A percentile compares a stretch with the other conserved stretches of the same genome.
phyloP scores from a whole-genome alignment of 1,139 yeast species.

The Hansenula lynferdii region DNA sequence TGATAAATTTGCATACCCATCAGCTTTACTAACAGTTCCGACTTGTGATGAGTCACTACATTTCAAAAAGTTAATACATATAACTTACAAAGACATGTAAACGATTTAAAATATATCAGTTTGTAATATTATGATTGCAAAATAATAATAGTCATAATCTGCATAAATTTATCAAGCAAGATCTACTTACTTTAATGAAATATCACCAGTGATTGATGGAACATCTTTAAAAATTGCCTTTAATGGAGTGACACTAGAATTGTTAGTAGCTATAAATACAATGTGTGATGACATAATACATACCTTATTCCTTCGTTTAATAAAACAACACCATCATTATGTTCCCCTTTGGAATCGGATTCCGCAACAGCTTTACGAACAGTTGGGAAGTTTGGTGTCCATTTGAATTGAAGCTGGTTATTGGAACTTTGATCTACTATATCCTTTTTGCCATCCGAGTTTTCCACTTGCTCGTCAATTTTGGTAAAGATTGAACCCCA shows the following conservation, averaged over 20 bases:
- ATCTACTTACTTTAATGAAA: constrained; percentile 31
- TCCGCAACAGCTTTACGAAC: constrained; percentile 58
- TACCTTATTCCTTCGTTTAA: constrained; percentile 53
- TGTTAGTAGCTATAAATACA: constrained; percentile 2
- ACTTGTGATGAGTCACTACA: too few species aligned
- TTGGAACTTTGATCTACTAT: constrained; percentile 39
- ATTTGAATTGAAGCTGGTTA: constrained; percentile 48
- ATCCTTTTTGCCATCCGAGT: constrained; percentile 28
- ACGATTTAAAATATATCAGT: too few species aligned
- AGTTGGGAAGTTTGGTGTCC: constrained; percentile 79
- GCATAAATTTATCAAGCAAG: not conserved
- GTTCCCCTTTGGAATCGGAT: constrained; percentile 41
- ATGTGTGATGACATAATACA: constrained; percentile 21
- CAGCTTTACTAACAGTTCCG: too few species aligned
- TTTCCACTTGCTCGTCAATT: constrained; percentile 19
- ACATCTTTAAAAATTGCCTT: constrained; percentile 66
- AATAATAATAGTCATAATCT: too few species aligned
- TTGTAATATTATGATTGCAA: too few species aligned
- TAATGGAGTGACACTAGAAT: constrained; percentile 72
- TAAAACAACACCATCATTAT: constrained; percentile 36
- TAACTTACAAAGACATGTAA: not conserved
- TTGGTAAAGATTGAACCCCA: constrained; percentile 66
- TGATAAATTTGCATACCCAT: constrained; percentile 15
- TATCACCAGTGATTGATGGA: constrained; percentile 56
- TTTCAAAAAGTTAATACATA: not conserved